A percentile compares a stretch with the other conserved stretches of the same genome.
phyloP scores from a whole-genome alignment of 306 rosid species.

The Neltuma alba region DNA sequence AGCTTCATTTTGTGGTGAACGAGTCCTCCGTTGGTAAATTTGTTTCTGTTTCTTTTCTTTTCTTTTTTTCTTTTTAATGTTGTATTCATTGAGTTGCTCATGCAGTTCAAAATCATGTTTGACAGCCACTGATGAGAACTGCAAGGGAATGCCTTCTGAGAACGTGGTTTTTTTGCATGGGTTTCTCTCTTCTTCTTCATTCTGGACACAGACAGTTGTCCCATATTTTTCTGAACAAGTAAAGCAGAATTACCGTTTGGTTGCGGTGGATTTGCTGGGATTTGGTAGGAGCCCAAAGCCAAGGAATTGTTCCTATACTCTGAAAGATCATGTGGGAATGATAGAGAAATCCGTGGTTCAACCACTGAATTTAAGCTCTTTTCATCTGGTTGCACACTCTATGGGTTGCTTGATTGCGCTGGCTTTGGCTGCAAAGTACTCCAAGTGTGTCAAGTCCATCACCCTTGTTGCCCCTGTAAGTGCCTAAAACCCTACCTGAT shows the following conservation, averaged over 20 bases:
- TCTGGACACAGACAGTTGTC: conserved; percentile 80
- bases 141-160: conserved; percentile 43
- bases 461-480: conserved; percentile 91
- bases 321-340: conserved; percentile 59
- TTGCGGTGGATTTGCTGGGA: conserved; percentile 76
- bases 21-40: conserved; percentile 52
- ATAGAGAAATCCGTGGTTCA: conserved; percentile 69
- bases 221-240: conserved; percentile 54
- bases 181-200: conserved; percentile 73
- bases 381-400: conserved; percentile 91
- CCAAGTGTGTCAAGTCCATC: conserved; percentile 58
- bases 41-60: neutral
- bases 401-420: conserved; percentile 85
- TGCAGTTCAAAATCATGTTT: conserved; percentile 21
- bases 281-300: conserved; percentile 91
- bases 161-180: conserved; percentile 91
- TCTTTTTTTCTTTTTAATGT: too few relatives aligned
- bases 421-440: conserved; percentile 77
- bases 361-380: conserved; percentile 55
- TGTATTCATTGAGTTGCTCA: neutral
- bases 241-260: conserved; percentile 49
- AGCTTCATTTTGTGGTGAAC: conserved; percentile 58
- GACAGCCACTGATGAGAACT: conserved; percentile 38
- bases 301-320: conserved; percentile 67
- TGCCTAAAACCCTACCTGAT: neutral